Conservation (phyloP, 306 rosid species). For the Ammopiptanthus mongolicus region DNA sequence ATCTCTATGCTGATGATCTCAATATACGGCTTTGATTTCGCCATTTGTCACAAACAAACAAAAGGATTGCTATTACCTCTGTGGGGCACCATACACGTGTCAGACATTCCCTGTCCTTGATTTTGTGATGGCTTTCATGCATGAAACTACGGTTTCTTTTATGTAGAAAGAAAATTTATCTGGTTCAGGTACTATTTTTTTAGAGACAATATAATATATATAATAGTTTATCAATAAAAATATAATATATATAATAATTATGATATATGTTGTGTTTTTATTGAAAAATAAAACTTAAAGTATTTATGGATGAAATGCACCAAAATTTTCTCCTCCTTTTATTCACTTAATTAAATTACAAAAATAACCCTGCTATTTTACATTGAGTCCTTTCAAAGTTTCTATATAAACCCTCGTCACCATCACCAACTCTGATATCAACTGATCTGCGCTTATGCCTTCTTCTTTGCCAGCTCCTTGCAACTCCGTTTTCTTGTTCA, state of each 20-base stretch:
- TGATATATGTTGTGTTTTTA: no score
- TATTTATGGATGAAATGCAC: no score
- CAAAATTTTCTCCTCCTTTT: no score
- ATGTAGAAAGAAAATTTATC: no score
- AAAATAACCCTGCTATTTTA: not conserved
- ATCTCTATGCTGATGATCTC: not conserved
- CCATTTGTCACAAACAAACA: constrained; percentile 10
- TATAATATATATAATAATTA: no score
- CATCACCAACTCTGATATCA: not conserved
- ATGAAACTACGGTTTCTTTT: constrained; percentile 28
- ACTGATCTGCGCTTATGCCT: not conserved
- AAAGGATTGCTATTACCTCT: constrained; percentile 18
- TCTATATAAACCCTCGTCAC: constrained; percentile 33
- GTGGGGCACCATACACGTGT: constrained; percentile 38
- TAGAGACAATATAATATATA: no score
- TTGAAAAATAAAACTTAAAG: no score
- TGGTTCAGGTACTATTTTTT: no score
- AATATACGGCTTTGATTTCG: not conserved
- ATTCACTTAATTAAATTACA: not conserved
- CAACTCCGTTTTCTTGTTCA: not conserved
- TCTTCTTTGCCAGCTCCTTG: not conserved
- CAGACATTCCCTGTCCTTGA: not conserved
- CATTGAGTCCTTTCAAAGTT: not conserved
- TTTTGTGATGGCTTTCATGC: constrained; percentile 42
- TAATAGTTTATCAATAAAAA: no score